A percentile compares a stretch with the other conserved stretches of the same genome.
phyloP scores from a whole-genome alignment of 306 rosid species.

The Pterocarpus macrocarpus region DNA sequence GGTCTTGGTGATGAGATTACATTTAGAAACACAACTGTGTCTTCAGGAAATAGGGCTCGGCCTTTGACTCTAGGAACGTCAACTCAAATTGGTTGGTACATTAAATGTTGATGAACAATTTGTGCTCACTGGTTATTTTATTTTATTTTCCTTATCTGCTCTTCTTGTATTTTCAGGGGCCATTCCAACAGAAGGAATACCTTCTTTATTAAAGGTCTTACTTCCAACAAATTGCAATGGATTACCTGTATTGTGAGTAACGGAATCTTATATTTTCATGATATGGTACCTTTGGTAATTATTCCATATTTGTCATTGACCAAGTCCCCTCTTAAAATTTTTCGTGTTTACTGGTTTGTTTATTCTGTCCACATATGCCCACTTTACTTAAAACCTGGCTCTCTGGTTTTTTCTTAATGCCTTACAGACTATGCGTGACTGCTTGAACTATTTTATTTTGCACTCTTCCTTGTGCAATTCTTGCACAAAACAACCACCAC shows the following conservation, averaged over 20 bases:
- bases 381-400: no score
- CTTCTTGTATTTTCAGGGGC: constrained; percentile 67
- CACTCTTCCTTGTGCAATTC: no score
- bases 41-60: constrained; percentile 76
- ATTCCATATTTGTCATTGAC: neutral
- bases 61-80: constrained; percentile 86
- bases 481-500: no score
- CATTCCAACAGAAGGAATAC: constrained; percentile 94
- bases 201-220: constrained; percentile 88
- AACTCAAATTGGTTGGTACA: constrained; percentile 87
- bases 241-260: constrained; percentile 66
- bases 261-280: neutral
- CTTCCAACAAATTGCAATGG: constrained; percentile 87
- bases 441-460: no score
- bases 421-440: no score
- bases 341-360: constrained; percentile 2
- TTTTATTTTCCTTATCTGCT: neutral
- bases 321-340: neutral
- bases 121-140: neutral
- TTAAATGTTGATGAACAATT: constrained; percentile 31
- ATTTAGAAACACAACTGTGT: constrained; percentile 79
- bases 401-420: no score
- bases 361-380: neutral
- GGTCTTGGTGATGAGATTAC: constrained; percentile 75
- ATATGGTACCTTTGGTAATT: neutral